These are phyloP conservation scores for Remersonia thermophila DNA, from an alignment of 2,329 filamentous ascomycete genomes.

Conservation along the genomic window DNA sequence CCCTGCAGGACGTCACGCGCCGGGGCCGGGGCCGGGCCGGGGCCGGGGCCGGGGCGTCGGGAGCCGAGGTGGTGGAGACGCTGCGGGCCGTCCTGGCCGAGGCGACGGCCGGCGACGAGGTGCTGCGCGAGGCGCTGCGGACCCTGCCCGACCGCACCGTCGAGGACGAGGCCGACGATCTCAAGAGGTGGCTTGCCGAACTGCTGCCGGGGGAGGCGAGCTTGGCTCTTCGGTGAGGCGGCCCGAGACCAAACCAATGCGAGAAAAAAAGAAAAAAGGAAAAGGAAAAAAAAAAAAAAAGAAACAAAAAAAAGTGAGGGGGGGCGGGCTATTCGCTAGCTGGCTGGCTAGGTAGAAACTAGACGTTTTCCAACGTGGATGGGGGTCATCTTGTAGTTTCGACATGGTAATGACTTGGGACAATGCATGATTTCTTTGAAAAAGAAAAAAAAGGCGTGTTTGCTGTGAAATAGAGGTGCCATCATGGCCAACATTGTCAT, in stretches of 20 bases:
- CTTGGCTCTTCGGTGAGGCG: slow-evolving; percentile 13
- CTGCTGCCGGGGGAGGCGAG: slow-evolving; percentile 23
- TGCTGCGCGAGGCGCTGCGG: slow-evolving; percentile 27
- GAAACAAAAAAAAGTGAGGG: background rate
- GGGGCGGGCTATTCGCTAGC: too few species aligned
- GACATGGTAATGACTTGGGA: too few species aligned
- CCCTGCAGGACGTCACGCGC: slow-evolving; percentile 8
- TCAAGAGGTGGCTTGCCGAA: slow-evolving; percentile 33
- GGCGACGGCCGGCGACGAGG: slow-evolving; percentile 28
- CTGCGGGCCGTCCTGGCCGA: slow-evolving; percentile 28
- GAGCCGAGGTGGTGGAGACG: slow-evolving; percentile 19
- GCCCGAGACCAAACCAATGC: background rate
- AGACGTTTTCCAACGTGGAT: too few species aligned
- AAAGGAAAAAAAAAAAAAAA: background rate
- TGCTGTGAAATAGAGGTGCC: too few species aligned
- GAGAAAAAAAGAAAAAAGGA: background rate
- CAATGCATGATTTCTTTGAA: too few species aligned
- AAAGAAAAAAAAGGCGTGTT: too few species aligned
- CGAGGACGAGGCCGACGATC: slow-evolving; percentile 36
- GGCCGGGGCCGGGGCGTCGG: too few species aligned
- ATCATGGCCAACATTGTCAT: too few species aligned
- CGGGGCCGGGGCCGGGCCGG: too few species aligned
- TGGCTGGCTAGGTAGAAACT: too few species aligned
- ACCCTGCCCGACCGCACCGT: slow-evolving; percentile 36
- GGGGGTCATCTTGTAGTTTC: too few species aligned